Evolutionary conservation across 768 basidiomycete species (phyloP).

Genomic region (Lactarius deliciosus): DNA sequence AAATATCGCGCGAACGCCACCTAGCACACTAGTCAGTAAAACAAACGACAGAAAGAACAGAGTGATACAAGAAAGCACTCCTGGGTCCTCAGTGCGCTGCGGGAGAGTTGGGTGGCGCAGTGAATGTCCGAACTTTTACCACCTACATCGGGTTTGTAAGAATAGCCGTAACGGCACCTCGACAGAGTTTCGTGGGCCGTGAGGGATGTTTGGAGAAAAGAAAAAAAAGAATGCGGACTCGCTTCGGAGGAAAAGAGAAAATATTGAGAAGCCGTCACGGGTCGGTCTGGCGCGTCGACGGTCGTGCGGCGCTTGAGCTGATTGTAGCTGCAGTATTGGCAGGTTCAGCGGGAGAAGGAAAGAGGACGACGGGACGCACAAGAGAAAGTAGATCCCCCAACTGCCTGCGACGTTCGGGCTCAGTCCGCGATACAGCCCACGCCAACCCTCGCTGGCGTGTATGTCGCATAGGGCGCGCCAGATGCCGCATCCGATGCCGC

Average conservation of each 20-base stretch:
- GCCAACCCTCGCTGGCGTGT: slow-evolving; percentile 70
- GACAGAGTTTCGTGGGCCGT: not conserved
- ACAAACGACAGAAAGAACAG: too few relatives aligned
- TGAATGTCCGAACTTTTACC: slow-evolving; percentile 30
- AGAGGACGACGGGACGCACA: slow-evolving; percentile 55
- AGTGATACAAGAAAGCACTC: too few relatives aligned
- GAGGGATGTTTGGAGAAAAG: not conserved
- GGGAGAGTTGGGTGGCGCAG: too few relatives aligned
- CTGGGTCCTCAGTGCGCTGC: too few relatives aligned
- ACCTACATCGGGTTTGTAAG: slow-evolving; percentile 99
- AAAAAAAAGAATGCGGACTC: slow-evolving; percentile 60
- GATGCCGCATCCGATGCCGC: slow-evolving; percentile 69
- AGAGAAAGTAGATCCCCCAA: slow-evolving; percentile 47
- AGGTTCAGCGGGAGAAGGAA: not conserved
- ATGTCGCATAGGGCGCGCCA: slow-evolving; percentile 75
- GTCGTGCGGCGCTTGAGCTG: slow-evolving; percentile 84
- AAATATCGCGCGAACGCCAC: slow-evolving; percentile 72
- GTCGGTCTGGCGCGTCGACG: slow-evolving; percentile 60
- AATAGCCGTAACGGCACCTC: slow-evolving; percentile 90
- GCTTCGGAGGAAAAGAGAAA: slow-evolving; percentile 93
- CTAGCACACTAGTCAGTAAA: slow-evolving; percentile 36
- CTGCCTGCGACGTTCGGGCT: slow-evolving; percentile 87
- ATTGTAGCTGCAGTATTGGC: slow-evolving; percentile 69
- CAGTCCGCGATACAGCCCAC: slow-evolving; percentile 87
- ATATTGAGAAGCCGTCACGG: slow-evolving; percentile 75